Base-by-base conservation (phyloP, 2,329 filamentous ascomycete species). In the Reticulascus tulasneorum region DNA sequence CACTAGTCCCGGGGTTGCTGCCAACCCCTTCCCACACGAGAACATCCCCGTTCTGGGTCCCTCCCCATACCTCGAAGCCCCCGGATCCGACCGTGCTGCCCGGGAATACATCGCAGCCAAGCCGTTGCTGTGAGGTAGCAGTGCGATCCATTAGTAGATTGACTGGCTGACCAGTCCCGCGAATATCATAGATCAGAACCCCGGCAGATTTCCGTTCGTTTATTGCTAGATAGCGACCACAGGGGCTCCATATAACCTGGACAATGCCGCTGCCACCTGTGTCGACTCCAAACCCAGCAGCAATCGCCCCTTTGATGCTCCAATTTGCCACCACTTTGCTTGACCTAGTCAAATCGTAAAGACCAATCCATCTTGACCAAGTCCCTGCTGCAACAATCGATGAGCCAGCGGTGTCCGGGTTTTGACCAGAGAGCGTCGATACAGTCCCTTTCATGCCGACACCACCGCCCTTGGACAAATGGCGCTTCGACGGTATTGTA, bases 391-490 rank as follows among this genome's bases (percentile, higher is more conserved):
- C 78, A 22, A 82, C 44, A 19, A 82, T 55, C 20, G 56, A 53
- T 7, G 49, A 46, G 3, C 51, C 54, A 18, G 54, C 50, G 15
- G 51, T 51, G 23, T 59, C 55, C 0, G 54, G 42, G 0, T 62
- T 63, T 35, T 73, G 73, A 3, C 66, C 55, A n/a, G 69, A 62
- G 0, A 83, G 59, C 1, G 77, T 65, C 1, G 78, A 75, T 0
- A 82, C 68, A 17, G 69, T 73, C 6, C 79, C 79, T 38, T 77
- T 76, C 71, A 83, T 81, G 28, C 79, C 79, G 7, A 82, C 69
- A 23, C 77, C 76, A 38, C 71, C 69, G 21, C 77, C 76, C 54
- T 80, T 81, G 38, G 71, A 63, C 17, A 75, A 64, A 52, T 79
- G 75, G 4, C 75, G 63, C 35, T 73, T 71, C 2, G 75, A 79